Conservation (phyloP, 768 basidiomycete species). For the Mrakia frigida region DNA sequence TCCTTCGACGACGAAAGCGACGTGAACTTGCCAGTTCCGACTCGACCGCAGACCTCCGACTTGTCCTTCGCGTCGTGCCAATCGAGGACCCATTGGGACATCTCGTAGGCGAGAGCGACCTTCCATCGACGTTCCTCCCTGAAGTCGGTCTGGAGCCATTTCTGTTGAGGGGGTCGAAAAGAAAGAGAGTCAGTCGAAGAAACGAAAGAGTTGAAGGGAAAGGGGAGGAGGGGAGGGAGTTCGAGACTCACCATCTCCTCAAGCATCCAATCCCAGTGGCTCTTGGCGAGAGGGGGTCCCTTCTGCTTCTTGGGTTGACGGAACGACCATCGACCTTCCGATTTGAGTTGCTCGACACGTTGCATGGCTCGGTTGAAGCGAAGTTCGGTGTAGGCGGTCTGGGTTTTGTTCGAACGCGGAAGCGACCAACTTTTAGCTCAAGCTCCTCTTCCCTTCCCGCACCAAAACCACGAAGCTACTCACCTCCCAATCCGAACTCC, state of each 20-base stretch:
- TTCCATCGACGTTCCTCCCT: constrained; percentile 94
- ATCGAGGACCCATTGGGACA: constrained; percentile 75
- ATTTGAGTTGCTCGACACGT: constrained; percentile 75
- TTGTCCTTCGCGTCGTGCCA: constrained; percentile 81
- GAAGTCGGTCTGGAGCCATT: constrained; percentile 96
- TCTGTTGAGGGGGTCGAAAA: constrained; percentile 49
- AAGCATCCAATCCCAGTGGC: constrained; percentile 91
- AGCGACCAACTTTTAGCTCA: neutral
- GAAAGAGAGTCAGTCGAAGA: neutral
- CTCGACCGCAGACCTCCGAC: constrained; percentile 52
- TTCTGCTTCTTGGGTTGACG: constrained; percentile 92
- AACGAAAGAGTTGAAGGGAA: constrained; percentile 12
- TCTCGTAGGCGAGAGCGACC: constrained; percentile 68
- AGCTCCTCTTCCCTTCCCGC: neutral
- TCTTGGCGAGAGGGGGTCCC: constrained; percentile 60
- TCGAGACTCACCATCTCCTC: constrained; percentile 78
- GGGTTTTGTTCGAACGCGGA: neutral
- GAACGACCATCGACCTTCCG: constrained; percentile 77
- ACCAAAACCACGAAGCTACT: constrained; percentile 49
- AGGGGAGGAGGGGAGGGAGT: neutral
- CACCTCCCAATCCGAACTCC: constrained; percentile 75
- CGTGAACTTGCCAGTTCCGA: constrained; percentile 12
- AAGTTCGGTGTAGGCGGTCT: constrained; percentile 64
- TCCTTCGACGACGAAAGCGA: neutral
- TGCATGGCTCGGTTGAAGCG: constrained; percentile 73